Evolutionary conservation across 306 rosid genomes (phyloP), one percentile per base, ranked within the genome.

Genomic region (Cicer yamashitae): DNA sequence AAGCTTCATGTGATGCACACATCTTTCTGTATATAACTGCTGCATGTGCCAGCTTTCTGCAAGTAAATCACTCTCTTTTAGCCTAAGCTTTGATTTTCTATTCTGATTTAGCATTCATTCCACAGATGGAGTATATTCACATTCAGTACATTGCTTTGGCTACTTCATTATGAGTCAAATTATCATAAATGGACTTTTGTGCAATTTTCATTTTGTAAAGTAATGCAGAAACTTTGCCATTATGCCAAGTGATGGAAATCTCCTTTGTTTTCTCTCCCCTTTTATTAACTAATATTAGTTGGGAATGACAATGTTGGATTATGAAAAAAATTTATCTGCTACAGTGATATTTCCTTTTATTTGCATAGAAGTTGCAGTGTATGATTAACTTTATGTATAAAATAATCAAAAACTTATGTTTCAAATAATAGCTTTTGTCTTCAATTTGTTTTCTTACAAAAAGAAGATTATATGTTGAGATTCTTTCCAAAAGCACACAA

Each of bases 381-480:
- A 61, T 38, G 13, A 34, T 47, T 30, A 60, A 46, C 59, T 46
- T n/a, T 15, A 15, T 10, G 45, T 60, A 15, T 9, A 63, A 75
- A 48, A 39, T 50, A 18, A 61, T 15, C 50, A 18, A 34, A 59
- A 58, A 43, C 46, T 25, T 34, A 56, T 20, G 12, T 72, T 43
- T 73, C 60, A 61, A 34, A 46, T 8, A 1, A 14, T 50, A 70
- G 3, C 15, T 20, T 45, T 37, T 34, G 8, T 44, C 30, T 44
- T 44, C 7, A 14, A 44, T 60, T 10, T 30, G 46, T 46, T 44
- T 44, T 45, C 54, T 1, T 56, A 58, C 9, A 5, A 25, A 65
- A 57, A 41, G 54, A 57, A 72, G 43, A 57, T 57, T 57, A 57
- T 20, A 7, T 13, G 34, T 13, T 20, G 67, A 72, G 45, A 41